phyloP scores from a whole-genome alignment of 495 filamentous ascomycete genomes.

The Staphylotrichum tortipilum region DNA sequence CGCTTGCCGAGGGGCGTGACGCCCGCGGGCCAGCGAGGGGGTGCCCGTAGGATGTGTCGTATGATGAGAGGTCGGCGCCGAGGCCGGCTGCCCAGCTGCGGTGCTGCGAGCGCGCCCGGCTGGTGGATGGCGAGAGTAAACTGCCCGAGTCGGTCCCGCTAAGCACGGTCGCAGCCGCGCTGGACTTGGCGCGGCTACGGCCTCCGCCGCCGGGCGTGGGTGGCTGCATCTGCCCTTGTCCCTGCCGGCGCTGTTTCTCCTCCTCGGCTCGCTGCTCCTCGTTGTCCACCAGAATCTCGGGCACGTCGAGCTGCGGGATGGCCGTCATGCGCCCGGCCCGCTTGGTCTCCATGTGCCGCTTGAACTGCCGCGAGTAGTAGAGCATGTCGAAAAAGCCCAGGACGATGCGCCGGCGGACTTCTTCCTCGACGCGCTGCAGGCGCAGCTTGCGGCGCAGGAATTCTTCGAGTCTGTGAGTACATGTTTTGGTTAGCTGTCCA shows the following conservation, averaged over 20 bases:
- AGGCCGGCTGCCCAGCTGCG: conserved; percentile 34
- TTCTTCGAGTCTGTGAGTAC: conserved; percentile 75
- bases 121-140: conserved; percentile 30
- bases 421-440: conserved; percentile 92
- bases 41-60: conserved; percentile 34
- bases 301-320: conserved; percentile 73
- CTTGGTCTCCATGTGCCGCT: conserved; percentile 58
- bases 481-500: no score
- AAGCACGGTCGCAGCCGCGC: neutral
- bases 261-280: conserved; percentile 28
- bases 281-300: conserved; percentile 83
- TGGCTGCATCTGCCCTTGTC: conserved; percentile 8
- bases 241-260: neutral
- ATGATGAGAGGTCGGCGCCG: conserved; percentile 32
- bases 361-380: conserved; percentile 77
- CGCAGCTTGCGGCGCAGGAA: conserved; percentile 85
- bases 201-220: neutral
- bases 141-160: neutral
- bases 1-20: neutral
- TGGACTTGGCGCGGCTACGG: conserved; percentile 6
- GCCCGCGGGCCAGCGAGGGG: conserved; percentile 32
- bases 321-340: conserved; percentile 63
- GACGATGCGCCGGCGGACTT: conserved; percentile 79
- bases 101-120: conserved; percentile 21
- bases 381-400: conserved; percentile 94